phyloP scores from a whole-genome alignment of 352 stramenopile genomes.

The Pythium volutum region DNA sequence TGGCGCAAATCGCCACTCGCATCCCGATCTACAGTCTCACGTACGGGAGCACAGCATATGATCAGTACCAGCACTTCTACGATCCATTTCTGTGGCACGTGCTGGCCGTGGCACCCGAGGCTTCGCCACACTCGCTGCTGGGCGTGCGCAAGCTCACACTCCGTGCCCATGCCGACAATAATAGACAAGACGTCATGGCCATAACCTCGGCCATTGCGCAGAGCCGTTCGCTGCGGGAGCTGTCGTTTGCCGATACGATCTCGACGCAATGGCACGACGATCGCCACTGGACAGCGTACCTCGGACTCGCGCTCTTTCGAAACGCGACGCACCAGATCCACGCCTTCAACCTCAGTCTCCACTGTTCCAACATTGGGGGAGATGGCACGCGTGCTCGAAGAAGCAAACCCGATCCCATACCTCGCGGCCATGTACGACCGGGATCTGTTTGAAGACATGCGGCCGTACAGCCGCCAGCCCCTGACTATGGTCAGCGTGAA shows the following conservation, averaged over 20 bases:
- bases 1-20: neutral
- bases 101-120: neutral
- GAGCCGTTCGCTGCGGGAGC: neutral
- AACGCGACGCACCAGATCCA: neutral
- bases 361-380: neutral
- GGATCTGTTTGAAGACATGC: neutral
- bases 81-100: neutral
- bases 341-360: neutral
- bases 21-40: neutral
- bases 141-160: neutral
- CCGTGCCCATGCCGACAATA: neutral
- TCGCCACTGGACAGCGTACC: neutral
- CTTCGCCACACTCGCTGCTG: neutral
- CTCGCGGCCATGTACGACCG: neutral
- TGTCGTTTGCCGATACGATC: neutral
- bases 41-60: neutral
- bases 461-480: neutral
- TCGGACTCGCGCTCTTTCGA: neutral
- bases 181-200: no score
- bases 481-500: neutral
- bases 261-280: neutral
- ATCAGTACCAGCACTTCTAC: neutral
- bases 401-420: neutral
- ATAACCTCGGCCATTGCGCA: neutral
- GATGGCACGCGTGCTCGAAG: neutral